Evolutionary conservation across 2,329 filamentous ascomycete species (phyloP).

Genomic region (Pseudogymnoascus sp.): DNA sequence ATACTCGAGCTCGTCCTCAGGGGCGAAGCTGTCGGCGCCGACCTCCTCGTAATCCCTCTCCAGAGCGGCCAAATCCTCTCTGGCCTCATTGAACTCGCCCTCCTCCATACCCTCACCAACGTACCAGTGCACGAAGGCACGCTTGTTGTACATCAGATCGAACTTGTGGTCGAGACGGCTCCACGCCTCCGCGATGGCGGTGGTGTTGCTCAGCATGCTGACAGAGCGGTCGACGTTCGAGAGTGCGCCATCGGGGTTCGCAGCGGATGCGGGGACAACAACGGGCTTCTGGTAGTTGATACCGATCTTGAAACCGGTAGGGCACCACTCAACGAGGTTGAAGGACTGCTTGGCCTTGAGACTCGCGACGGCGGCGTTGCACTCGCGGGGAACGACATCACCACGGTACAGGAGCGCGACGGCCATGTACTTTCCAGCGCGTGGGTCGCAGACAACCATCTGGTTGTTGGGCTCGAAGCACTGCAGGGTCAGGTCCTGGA

Average conservation of each 20-base stretch:
- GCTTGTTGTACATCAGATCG: conserved; percentile 62
- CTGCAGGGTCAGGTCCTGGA: conserved; percentile 56
- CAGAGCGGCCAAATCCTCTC: conserved; percentile 57
- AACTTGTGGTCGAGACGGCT: conserved; percentile 57
- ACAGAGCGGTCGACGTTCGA: conserved; percentile 46
- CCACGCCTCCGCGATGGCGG: conserved; percentile 59
- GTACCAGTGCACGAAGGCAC: conserved; percentile 65
- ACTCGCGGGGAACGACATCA: conserved; percentile 56
- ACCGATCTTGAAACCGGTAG: conserved; percentile 60
- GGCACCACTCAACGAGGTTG: conserved; percentile 62
- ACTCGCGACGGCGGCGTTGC: conserved; percentile 48
- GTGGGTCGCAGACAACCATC: conserved; percentile 61
- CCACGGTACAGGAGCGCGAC: conserved; percentile 58
- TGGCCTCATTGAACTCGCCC: conserved; percentile 58
- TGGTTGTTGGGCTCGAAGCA: conserved; percentile 62
- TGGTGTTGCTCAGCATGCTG: conserved; percentile 60
- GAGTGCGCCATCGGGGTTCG: conserved; percentile 36
- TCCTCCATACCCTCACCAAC: conserved; percentile 65
- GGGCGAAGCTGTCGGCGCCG: conserved; percentile 45
- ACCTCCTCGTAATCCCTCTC: conserved; percentile 61
- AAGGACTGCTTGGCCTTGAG: conserved; percentile 57
- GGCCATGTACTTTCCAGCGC: conserved; percentile 62
- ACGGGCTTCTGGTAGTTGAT: conserved; percentile 57
- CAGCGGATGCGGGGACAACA: conserved; percentile 36
- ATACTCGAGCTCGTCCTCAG: conserved; percentile 38